phyloP scores from a whole-genome alignment of 1,139 yeast genomes.

The Wickerhamiella pararugosa region DNA sequence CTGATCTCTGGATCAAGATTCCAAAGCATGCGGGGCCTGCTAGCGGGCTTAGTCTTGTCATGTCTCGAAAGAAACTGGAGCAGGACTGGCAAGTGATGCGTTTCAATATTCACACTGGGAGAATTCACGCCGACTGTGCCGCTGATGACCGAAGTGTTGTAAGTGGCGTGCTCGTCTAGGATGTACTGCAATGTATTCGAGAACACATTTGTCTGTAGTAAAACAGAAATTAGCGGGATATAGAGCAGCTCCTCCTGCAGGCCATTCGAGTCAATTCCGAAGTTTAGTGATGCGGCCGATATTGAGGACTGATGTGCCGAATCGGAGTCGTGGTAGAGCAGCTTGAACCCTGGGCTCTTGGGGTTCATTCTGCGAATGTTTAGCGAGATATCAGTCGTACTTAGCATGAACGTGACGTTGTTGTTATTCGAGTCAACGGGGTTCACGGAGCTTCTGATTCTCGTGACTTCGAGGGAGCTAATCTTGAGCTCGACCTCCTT shows the following conservation, averaged over 20 bases:
- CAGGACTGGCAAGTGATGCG: slow-evolving; percentile 22
- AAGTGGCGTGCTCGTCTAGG: slow-evolving; percentile 15
- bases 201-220: slow-evolving; percentile 26
- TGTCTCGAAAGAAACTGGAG: slow-evolving; percentile 13
- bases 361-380: slow-evolving; percentile 28
- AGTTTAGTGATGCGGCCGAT: slow-evolving; percentile 24
- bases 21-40: neutral
- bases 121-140: slow-evolving; percentile 25
- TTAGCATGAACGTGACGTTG: slow-evolving; percentile 17
- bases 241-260: slow-evolving; percentile 27
- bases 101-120: slow-evolving; percentile 27
- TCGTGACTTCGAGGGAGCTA: slow-evolving; percentile 19
- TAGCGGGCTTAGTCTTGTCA: neutral
- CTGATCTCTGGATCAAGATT: slow-evolving; percentile 13
- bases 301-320: slow-evolving; percentile 29
- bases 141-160: slow-evolving; percentile 19
- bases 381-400: slow-evolving; percentile 25
- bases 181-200: slow-evolving; percentile 24
- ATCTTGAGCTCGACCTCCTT: slow-evolving; percentile 25
- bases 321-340: slow-evolving; percentile 24
- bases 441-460: slow-evolving; percentile 13
- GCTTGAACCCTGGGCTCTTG: slow-evolving; percentile 27
- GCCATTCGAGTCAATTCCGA: slow-evolving; percentile 21
- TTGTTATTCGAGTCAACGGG: slow-evolving; percentile 7
- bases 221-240: slow-evolving; percentile 26